These are phyloP conservation scores for Dendrobium chrysotoxum DNA, from an alignment of 106 monocot species.

Conservation along the genomic window DNA sequence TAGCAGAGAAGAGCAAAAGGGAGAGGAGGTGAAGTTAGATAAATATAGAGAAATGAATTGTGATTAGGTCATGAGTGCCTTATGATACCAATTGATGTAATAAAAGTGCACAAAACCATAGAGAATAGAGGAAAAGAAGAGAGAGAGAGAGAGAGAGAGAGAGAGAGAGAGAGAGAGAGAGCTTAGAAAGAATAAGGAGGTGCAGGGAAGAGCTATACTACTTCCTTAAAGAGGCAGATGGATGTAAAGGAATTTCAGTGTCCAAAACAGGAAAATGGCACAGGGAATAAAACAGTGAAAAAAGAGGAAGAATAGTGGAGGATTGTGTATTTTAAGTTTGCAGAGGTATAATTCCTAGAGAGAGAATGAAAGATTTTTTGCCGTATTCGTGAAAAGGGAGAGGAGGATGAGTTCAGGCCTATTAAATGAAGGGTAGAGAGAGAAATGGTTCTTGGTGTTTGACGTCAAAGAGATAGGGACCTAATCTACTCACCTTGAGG, in stretches of 20 bases:
- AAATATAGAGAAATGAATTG: neutral
- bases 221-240: neutral
- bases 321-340: constrained; percentile 12
- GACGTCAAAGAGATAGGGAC: too few species aligned
- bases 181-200: too few species aligned
- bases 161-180: too few species aligned
- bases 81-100: constrained; percentile 1
- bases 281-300: constrained; percentile 9
- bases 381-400: constrained; percentile 5
- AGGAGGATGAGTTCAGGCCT: neutral
- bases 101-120: neutral
- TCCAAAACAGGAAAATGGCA: neutral
- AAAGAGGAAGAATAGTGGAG: neutral
- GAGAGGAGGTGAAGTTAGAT: neutral
- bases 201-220: neutral
- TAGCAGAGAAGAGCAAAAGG: neutral
- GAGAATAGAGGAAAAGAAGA: too few species aligned
- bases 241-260: constrained; percentile 2
- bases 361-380: constrained; percentile 21
- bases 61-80: constrained; percentile 26
- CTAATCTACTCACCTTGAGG: too few species aligned
- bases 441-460: neutral
- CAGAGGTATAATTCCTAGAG: constrained; percentile 17
- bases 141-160: too few species aligned
- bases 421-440: neutral